These are phyloP conservation scores for Ustilago xerochloae DNA, from an alignment of 1,284 basidiomycete genomes.

Conservation along the genomic window DNA sequence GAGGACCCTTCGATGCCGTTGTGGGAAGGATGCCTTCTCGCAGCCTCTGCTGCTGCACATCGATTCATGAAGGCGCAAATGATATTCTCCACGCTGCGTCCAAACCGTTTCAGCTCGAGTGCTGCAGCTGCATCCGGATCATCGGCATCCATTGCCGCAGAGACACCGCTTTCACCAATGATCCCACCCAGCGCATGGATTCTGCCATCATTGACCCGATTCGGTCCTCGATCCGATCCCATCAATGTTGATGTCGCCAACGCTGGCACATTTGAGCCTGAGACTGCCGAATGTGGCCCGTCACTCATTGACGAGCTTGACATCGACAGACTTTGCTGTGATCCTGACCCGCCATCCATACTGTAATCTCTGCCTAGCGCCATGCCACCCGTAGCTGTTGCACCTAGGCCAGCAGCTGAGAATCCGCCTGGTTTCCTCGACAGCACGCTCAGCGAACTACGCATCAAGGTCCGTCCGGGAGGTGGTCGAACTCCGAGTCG, in stretches of 20 bases:
- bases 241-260: constrained; percentile 17
- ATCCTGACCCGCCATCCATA: constrained; percentile 1
- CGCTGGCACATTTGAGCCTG: background rate
- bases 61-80: constrained; percentile 64
- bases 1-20: background rate
- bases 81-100: constrained; percentile 60
- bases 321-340: constrained; percentile 1
- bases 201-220: constrained; percentile 52
- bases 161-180: constrained; percentile 50
- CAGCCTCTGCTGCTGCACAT: constrained; percentile 22
- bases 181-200: constrained; percentile 49
- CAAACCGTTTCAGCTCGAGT: constrained; percentile 58
- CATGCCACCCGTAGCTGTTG: background rate
- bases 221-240: constrained; percentile 41
- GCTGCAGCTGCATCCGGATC: constrained; percentile 57
- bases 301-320: constrained; percentile 9
- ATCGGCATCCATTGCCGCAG: constrained; percentile 49
- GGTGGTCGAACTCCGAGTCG: constrained; percentile 47
- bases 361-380: constrained; percentile 12
- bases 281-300: background rate
- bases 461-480: constrained; percentile 40
- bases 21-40: constrained; percentile 1
- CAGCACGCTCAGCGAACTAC: constrained; percentile 30
- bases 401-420: constrained; percentile 1
- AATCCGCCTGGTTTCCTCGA: constrained; percentile 29